Percentiles rank a stretch among this genome's conserved stretches.
Evolutionary conservation across 805 yeast species (phyloP).

Genomic region (Lipomyces yamanashiensis): DNA sequence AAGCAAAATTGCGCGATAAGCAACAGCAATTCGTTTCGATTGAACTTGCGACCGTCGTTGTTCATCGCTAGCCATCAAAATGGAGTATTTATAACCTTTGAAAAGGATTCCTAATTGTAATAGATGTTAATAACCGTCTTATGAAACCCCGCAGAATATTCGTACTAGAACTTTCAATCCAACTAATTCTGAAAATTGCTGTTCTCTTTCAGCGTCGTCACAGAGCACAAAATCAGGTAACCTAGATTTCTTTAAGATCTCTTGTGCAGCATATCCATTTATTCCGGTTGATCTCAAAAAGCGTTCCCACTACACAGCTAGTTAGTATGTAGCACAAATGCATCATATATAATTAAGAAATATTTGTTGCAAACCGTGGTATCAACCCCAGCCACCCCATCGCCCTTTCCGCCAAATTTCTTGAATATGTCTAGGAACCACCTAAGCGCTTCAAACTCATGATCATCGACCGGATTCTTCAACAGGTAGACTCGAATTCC

Average conservation of each 20-base stretch:
- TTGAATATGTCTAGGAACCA: conserved; percentile 9
- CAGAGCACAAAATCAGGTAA: conserved; percentile 6
- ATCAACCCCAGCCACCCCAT: conserved; percentile 26
- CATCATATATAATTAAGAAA: not conserved
- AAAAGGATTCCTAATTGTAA: not conserved
- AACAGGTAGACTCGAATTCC: conserved; percentile 5
- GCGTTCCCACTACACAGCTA: conserved; percentile 20
- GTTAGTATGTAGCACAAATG: not conserved
- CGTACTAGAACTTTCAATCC: conserved; percentile 24
- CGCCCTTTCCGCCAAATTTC: conserved; percentile 19
- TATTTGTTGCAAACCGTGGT: conserved; percentile 26
- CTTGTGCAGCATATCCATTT: conserved; percentile 28
- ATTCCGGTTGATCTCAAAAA: conserved; percentile 19
- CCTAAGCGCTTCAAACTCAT: not conserved
- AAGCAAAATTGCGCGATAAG: not conserved
- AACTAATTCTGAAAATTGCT: conserved; percentile 8
- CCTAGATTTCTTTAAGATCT: conserved; percentile 9
- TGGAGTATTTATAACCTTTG: not conserved
- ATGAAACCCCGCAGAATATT: not conserved
- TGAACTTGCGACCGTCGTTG: not conserved
- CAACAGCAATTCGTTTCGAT: not conserved
- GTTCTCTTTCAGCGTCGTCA: conserved; percentile 12
- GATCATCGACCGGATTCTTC: not conserved
- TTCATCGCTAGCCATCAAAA: not conserved
- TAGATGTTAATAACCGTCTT: not conserved